Conservation (phyloP, 2,329 filamentous ascomycete genomes). For the Nigrospora osmanthi region DNA sequence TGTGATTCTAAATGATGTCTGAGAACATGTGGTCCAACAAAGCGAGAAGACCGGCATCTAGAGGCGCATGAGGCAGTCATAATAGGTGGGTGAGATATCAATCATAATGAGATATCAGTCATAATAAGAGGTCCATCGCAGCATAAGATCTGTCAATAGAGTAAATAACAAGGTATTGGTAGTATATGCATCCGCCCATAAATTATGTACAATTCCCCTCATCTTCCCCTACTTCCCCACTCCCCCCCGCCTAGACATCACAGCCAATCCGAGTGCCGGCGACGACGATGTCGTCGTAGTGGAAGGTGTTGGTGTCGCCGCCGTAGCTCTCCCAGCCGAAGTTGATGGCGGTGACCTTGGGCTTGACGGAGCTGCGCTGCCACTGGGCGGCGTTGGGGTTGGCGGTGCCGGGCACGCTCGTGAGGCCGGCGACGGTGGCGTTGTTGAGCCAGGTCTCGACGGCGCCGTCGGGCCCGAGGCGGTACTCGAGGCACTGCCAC, state of each 20-base stretch:
- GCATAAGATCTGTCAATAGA: too few relatives aligned
- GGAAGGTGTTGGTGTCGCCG: slow-evolving; percentile 52
- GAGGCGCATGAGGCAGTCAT: too few relatives aligned
- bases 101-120: too few relatives aligned
- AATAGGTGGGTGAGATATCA: too few relatives aligned
- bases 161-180: too few relatives aligned
- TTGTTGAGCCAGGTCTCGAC: slow-evolving; percentile 55
- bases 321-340: slow-evolving; percentile 59
- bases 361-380: slow-evolving; percentile 38
- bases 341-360: slow-evolving; percentile 46
- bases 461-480: slow-evolving; percentile 47
- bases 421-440: slow-evolving; percentile 41
- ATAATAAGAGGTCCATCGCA: too few relatives aligned
- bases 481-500: slow-evolving; percentile 57
- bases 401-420: slow-evolving; percentile 32
- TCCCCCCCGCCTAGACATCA: neutral
- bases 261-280: slow-evolving; percentile 41
- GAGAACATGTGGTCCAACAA: too few relatives aligned
- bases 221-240: too few relatives aligned
- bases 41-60: too few relatives aligned
- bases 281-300: slow-evolving; percentile 53
- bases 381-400: slow-evolving; percentile 47
- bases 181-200: too few relatives aligned
- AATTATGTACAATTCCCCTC: too few relatives aligned
- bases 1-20: too few relatives aligned